Percentiles rank a stretch among this genome's conserved stretches.
These are phyloP conservation scores for Adiantum capillusveneris DNA, from an alignment of 75 land plant species.

Conservation along the genomic window DNA sequence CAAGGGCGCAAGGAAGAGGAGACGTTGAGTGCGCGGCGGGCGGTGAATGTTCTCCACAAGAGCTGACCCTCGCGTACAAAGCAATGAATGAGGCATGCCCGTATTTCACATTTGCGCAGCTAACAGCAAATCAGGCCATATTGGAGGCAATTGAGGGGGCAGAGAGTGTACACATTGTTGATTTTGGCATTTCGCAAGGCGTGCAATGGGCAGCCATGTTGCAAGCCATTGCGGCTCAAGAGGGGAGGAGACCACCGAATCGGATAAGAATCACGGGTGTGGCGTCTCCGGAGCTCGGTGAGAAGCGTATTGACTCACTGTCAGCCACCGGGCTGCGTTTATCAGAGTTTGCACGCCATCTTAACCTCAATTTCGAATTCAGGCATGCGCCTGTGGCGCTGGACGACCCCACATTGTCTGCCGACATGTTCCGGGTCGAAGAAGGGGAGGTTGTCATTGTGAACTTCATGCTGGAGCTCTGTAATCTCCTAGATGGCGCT, in stretches of 20 bases:
- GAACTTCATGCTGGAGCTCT: conserved; percentile 33
- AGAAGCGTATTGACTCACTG: background rate
- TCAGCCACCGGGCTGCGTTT: conserved; percentile 12
- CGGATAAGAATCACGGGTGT: conserved; percentile 23
- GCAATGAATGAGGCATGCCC: conserved; percentile 76
- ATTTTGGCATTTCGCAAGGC: conserved; percentile 95
- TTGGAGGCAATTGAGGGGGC: conserved; percentile 85
- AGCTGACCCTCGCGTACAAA: conserved; percentile 14
- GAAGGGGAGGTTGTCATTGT: conserved; percentile 16
- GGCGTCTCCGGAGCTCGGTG: conserved; percentile 8
- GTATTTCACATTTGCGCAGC: conserved; percentile 85
- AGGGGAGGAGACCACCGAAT: conserved; percentile 10
- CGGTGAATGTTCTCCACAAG: conserved; percentile 6
- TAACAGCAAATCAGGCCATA: conserved; percentile 98
- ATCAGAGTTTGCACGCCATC: conserved; percentile 16
- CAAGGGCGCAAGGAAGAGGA: background rate
- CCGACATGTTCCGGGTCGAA: conserved; percentile 7
- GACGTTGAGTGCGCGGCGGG: background rate
- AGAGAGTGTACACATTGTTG: conserved; percentile 80
- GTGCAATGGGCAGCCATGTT: conserved; percentile 90
- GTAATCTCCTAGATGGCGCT: conserved; percentile 9
- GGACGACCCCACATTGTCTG: background rate
- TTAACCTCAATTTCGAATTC: conserved; percentile 18
- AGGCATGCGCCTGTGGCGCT: background rate
- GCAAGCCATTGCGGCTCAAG: conserved; percentile 30